Percentiles rank a stretch among this genome's conserved stretches.
phyloP scores from a whole-genome alignment of 169 alveolate genomes.

The Perkinsus olseni region DNA sequence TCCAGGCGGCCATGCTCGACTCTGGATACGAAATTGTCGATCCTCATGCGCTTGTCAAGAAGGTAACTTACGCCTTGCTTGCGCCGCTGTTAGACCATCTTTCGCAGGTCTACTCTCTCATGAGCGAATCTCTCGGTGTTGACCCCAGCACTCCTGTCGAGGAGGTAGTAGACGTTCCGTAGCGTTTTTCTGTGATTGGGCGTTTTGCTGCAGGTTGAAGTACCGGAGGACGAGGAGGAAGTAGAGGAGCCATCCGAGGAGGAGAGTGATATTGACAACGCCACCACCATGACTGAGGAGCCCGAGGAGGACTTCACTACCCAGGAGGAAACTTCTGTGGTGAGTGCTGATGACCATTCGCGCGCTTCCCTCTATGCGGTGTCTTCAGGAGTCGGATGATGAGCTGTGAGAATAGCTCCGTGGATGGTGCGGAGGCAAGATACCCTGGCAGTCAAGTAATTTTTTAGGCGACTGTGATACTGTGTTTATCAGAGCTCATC shows the following conservation, averaged over 20 bases:
- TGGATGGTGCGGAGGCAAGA: no score
- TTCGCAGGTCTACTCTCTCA: constrained; percentile 26
- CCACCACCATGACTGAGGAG: not conserved
- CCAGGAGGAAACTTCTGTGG: no score
- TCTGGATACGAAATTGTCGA: constrained; percentile 46
- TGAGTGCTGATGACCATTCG: no score
- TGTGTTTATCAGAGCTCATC: no score
- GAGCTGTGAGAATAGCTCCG: no score
- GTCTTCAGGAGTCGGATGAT: not conserved
- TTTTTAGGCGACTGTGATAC: no score
- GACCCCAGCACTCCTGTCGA: constrained; percentile 9
- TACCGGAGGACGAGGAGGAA: not conserved
- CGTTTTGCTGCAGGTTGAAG: not conserved
- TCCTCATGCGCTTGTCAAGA: constrained; percentile 29
- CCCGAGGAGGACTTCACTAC: not conserved
- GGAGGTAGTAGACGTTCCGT: not conserved
- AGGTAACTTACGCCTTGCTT: not conserved
- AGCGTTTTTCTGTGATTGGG: constrained; percentile 4
- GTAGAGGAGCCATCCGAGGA: constrained; percentile 6
- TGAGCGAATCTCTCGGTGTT: constrained; percentile 23
- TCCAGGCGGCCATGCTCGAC: constrained; percentile 40
- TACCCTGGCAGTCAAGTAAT: no score
- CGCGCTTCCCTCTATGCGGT: no score
- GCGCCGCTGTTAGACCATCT: not conserved
- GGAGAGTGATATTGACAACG: constrained; percentile 14